phyloP scores from a whole-genome alignment of 805 yeast genomes.

The Saccharomycopsis fermentans region DNA sequence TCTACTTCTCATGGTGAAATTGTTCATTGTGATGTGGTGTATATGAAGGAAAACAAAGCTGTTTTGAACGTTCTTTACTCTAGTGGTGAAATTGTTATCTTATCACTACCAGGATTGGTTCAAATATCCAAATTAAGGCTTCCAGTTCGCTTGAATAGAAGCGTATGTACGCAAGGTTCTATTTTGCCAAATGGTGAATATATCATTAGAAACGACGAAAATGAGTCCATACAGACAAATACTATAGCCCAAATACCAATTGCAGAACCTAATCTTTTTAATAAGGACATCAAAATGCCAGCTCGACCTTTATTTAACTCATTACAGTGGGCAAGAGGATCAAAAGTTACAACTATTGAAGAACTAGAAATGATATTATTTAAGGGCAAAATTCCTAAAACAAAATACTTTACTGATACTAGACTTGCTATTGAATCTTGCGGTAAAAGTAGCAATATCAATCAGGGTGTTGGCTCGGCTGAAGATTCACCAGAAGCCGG shows the following conservation, averaged over 20 bases:
- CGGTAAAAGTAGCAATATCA: conserved; percentile 22
- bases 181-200: conserved; percentile 50
- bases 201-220: conserved; percentile 42
- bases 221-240: conserved; percentile 36
- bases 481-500: conserved; percentile 9
- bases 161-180: conserved; percentile 34
- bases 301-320: conserved; percentile 73
- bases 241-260: conserved; percentile 13
- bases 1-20: conserved; percentile 15
- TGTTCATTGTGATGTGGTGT: conserved; percentile 18
- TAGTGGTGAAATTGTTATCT: conserved; percentile 37
- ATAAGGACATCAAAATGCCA: conserved; percentile 58
- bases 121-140: conserved; percentile 43
- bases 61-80: conserved; percentile 35
- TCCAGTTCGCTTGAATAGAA: conserved; percentile 33
- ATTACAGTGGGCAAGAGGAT: conserved; percentile 79
- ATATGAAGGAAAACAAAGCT: conserved; percentile 21
- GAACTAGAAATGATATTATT: conserved; percentile 53
- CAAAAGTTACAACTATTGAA: conserved; percentile 44
- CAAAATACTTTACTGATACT: conserved; percentile 47
- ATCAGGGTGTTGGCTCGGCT: conserved; percentile 15
- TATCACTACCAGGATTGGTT: conserved; percentile 51
- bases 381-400: conserved; percentile 62
- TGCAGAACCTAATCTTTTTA: conserved; percentile 52
- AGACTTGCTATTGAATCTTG: conserved; percentile 39